Conservation (phyloP, 164 flowering plant genomes). For the Tinospora cordifolia region DNA sequence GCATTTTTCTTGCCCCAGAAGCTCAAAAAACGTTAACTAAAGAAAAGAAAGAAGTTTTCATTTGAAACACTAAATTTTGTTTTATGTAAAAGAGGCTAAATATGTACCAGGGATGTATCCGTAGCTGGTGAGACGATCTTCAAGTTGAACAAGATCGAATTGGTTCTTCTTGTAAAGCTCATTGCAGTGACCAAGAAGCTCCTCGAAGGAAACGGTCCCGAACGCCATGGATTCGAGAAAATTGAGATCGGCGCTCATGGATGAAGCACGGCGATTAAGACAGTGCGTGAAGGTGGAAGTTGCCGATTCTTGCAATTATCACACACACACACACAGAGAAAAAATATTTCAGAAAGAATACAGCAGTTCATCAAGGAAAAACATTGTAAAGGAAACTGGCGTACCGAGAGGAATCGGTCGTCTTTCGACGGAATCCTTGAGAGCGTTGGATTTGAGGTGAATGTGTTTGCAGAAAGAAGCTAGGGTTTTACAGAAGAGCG, state of each 20-base stretch:
- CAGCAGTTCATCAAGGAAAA: no score
- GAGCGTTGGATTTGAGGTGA: conserved; percentile 45
- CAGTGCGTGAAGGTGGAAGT: conserved; percentile 62
- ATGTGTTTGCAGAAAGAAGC: conserved; percentile 66
- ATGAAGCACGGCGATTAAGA: conserved; percentile 50
- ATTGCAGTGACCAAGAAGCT: conserved; percentile 74
- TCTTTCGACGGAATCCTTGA: conserved; percentile 61
- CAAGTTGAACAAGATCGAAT: conserved; percentile 32
- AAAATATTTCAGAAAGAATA: not conserved
- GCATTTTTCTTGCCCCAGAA: no score
- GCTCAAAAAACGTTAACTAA: no score
- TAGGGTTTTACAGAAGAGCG: conserved; percentile 41
- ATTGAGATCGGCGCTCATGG: conserved; percentile 48
- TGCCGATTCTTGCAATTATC: conserved; percentile 49
- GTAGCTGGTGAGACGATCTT: conserved; percentile 38
- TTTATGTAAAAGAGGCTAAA: not conserved
- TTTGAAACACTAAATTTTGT: not conserved
- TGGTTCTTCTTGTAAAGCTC: conserved; percentile 64
- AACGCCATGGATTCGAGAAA: conserved; percentile 74
- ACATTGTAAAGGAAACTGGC: not conserved
- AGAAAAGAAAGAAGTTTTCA: not conserved
- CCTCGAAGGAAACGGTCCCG: conserved; percentile 81
- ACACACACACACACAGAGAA: no score
- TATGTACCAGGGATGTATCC: conserved; percentile 43
- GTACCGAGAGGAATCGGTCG: conserved; percentile 79